phyloP scores from a whole-genome alignment of 2,329 filamentous ascomycete genomes.

The Trichoderma sp. region DNA sequence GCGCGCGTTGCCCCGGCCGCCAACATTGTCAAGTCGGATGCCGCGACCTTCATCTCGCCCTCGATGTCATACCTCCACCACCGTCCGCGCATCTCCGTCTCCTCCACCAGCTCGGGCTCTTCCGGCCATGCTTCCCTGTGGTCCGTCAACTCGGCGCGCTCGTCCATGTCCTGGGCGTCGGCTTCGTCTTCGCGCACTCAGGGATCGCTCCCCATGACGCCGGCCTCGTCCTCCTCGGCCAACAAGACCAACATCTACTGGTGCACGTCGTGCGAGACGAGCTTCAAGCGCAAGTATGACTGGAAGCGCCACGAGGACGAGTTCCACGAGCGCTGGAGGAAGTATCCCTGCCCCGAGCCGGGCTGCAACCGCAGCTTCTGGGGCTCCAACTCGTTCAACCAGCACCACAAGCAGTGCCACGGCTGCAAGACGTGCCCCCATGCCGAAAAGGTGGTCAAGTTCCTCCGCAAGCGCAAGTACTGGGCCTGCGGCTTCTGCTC shows the following conservation, averaged over 20 bases:
- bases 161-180: conserved; percentile 47
- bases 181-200: conserved; percentile 42
- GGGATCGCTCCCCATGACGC: conserved; percentile 43
- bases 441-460: conserved; percentile 64
- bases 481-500: conserved; percentile 72
- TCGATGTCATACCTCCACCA: conserved; percentile 45
- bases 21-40: conserved; percentile 28
- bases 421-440: conserved; percentile 67
- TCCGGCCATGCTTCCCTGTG: conserved; percentile 53
- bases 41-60: conserved; percentile 42
- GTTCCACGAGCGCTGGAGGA: conserved; percentile 69
- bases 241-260: conserved; percentile 55
- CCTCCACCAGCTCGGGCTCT: conserved; percentile 54
- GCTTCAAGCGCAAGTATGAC: conserved; percentile 68
- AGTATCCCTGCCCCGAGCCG: conserved; percentile 65
- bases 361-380: conserved; percentile 68
- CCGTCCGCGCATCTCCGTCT: conserved; percentile 51
- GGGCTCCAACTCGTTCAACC: conserved; percentile 68
- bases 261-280: conserved; percentile 63
- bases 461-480: conserved; percentile 64
- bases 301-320: conserved; percentile 72
- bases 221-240: conserved; percentile 37
- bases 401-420: conserved; percentile 67
- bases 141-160: conserved; percentile 47
- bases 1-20: not conserved